Evolutionary conservation across 2,329 filamentous ascomycete species (phyloP), one percentile per base, ranked within the genome.

Genomic region (Fusarium concolor): DNA sequence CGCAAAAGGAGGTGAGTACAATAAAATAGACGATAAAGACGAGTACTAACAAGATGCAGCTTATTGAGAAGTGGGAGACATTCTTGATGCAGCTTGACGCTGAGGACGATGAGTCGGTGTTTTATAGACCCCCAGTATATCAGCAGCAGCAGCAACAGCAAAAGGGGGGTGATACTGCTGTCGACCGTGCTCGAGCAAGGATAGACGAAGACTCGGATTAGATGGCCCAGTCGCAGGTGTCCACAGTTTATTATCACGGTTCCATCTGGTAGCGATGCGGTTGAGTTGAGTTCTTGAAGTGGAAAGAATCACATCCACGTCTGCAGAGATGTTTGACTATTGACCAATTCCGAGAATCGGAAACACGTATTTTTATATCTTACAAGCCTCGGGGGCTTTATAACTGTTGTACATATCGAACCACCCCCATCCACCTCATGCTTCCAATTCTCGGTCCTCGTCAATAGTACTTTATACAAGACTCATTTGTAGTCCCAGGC

Each of bases 61-160:
- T 88, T 68, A 89, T 90, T 75, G 96, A 99, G 80, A 90, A 98
- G 66, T 99, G 96, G 96, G 96, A 99, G 81, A 98, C 96, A 0
- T 99, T 97, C 83, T 85, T 99, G 52, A 90, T 98, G 86, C 96
- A 97, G 78, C 85, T 99, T 42, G 96, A 99, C 77, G 92, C 93
- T 10, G 95, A 97, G 74, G 95, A 98, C 62, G 93, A 97, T 69
- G 93, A 90, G 64, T 84, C 86, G 6, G 86, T 85, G 12, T 90
- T 90, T 74, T 90, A 90, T 77, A 84, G 86, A 57, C 87, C 88
- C 6, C 87, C 88, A 5, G 85, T 89, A n/a, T 83, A 86, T 68
- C 82, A 86, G 64, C 71, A 79, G 46, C 82, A 86, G 59, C 70
- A 79, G 26, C 74, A 79, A 50, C 80, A 82, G 72, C 86, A 86